Percentiles rank a stretch among this genome's conserved stretches.
Evolutionary conservation across 2,329 filamentous ascomycete genomes (phyloP).

Genomic region (Colletotrichum theobromicola): DNA sequence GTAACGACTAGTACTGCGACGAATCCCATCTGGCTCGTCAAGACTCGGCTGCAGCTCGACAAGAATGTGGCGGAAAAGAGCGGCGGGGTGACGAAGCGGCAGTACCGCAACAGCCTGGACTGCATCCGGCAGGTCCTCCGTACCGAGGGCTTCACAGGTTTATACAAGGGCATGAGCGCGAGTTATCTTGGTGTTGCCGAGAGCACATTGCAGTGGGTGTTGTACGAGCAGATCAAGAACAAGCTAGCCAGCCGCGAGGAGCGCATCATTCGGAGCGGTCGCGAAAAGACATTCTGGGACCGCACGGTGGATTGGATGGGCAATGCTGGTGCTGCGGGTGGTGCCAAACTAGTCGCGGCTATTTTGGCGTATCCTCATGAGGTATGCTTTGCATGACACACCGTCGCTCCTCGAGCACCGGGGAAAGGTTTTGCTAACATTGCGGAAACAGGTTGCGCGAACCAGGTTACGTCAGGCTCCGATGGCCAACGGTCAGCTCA

Average conservation of each 20-base stretch:
- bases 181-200: slow-evolving; percentile 92
- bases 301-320: slow-evolving; percentile 78
- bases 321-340: slow-evolving; percentile 78
- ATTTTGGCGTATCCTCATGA: slow-evolving; percentile 92
- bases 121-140: slow-evolving; percentile 83
- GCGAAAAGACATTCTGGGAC: slow-evolving; percentile 74
- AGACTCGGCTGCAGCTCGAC: slow-evolving; percentile 91
- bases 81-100: slow-evolving; percentile 59
- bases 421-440: slow-evolving; percentile 1
- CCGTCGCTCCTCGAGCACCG: neutral
- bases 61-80: slow-evolving; percentile 75
- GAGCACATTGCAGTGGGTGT: slow-evolving; percentile 89
- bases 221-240: slow-evolving; percentile 92
- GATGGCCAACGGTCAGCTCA: slow-evolving; percentile 71
- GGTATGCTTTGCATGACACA: slow-evolving; percentile 46
- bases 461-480: slow-evolving; percentile 87
- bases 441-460: slow-evolving; percentile 67
- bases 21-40: slow-evolving; percentile 96
- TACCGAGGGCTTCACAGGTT: slow-evolving; percentile 78
- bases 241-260: slow-evolving; percentile 70
- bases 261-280: slow-evolving; percentile 60
- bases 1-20: slow-evolving; percentile 89
- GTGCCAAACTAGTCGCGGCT: slow-evolving; percentile 85
- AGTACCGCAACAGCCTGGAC: slow-evolving; percentile 87
- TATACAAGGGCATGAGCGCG: slow-evolving; percentile 91